Percentiles rank a stretch among this genome's conserved stretches.
Conservation (phyloP, 177 flowering plant species). For the Vitis hybrid region DNA sequence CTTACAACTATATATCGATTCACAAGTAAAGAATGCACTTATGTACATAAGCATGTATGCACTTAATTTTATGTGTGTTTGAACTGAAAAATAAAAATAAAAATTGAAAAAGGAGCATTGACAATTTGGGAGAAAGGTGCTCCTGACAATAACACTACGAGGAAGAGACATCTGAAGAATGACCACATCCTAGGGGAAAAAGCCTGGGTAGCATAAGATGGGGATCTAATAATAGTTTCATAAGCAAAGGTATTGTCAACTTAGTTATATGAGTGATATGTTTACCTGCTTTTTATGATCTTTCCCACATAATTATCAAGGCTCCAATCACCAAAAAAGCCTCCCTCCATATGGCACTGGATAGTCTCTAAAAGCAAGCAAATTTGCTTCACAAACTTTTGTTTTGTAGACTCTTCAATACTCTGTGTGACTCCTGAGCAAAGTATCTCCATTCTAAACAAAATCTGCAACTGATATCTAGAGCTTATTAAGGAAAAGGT, state of each 20-base stretch:
- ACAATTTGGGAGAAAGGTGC: too few species aligned
- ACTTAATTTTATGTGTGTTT: too few species aligned
- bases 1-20: too few species aligned
- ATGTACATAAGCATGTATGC: too few species aligned
- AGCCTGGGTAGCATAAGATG: neutral
- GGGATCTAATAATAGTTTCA: neutral
- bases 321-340: conserved; percentile 79
- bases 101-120: too few species aligned
- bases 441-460: conserved; percentile 91
- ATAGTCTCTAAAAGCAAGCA: conserved; percentile 71
- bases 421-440: conserved; percentile 47
- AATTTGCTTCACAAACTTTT: conserved; percentile 72
- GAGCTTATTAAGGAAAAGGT: conserved; percentile 44
- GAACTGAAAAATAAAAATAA: too few species aligned
- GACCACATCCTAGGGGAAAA: too few species aligned
- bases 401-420: conserved; percentile 47
- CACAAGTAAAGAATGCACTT: too few species aligned
- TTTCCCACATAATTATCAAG: conserved; percentile 68
- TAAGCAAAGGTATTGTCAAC: too few species aligned
- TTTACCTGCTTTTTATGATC: conserved; percentile 69
- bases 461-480: conserved; percentile 88
- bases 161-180: too few species aligned
- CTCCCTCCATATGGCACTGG: conserved; percentile 73
- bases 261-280: too few species aligned
- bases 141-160: too few species aligned